phyloP scores from a whole-genome alignment of 805 yeast species.

The Candida vartiovaarae region DNA sequence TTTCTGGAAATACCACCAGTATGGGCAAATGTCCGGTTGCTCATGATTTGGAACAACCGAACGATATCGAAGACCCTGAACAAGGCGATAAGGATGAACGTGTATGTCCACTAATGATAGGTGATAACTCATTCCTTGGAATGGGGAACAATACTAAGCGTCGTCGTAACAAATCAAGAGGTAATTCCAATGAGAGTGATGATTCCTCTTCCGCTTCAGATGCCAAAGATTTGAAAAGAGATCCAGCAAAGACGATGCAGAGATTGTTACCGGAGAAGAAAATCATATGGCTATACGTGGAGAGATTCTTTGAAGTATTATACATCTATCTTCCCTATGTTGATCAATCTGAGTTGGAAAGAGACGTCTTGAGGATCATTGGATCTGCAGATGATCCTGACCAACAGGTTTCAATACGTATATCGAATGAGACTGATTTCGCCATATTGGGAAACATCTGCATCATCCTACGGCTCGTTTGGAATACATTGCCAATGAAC shows the following conservation, averaged over 20 bases:
- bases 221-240: conserved; percentile 18
- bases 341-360: conserved; percentile 48
- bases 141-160: not conserved
- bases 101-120: conserved; percentile 40
- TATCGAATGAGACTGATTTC: conserved; percentile 33
- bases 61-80: not conserved
- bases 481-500: conserved; percentile 46
- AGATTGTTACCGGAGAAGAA: conserved; percentile 46
- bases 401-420: conserved; percentile 23
- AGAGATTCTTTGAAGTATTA: conserved; percentile 49
- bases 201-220: conserved; percentile 6
- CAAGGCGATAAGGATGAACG: conserved; percentile 24
- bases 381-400: conserved; percentile 31
- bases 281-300: conserved; percentile 48
- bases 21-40: conserved; percentile 20
- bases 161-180: conserved; percentile 12
- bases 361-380: conserved; percentile 36
- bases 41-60: conserved; percentile 8
- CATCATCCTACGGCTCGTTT: conserved; percentile 45
- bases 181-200: conserved; percentile 11
- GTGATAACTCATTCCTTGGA: conserved; percentile 28
- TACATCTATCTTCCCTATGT: conserved; percentile 63
- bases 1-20: conserved; percentile 12
- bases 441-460: conserved; percentile 45
- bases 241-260: conserved; percentile 30